Evolutionary conservation across 805 yeast species (phyloP), one percentile per base, ranked within the genome.

Genomic region (Cyberlindnera subsufficiens): DNA sequence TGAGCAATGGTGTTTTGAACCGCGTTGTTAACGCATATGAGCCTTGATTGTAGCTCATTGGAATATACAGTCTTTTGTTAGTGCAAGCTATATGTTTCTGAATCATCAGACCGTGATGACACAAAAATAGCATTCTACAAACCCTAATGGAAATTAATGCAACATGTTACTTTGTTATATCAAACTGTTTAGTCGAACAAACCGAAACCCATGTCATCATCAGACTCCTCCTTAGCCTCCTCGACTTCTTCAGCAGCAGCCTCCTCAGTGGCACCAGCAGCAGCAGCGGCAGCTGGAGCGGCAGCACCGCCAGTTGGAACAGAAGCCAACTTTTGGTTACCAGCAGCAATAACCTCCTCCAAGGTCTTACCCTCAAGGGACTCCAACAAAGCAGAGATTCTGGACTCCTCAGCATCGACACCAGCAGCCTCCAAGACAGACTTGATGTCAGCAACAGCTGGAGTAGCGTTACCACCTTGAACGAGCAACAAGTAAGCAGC

Each of bases 181-280:
- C 35, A 35, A 18, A 36, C 27, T 6, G 46, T 56, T 69, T 86
- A 86, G 75, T 86, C 95, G 80, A 87, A 87, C 71, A 87, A 81
- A 73, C 90, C 91, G 86, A 84, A 81, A 66, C 96, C 96, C 95
- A 88, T 86, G 73, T 86, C 96, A 51, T 78, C 75, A 51, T 78
- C 75, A 65, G 73, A 74, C 59, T 64, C 71, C 55, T 66, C 78
- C 56, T 73, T 71, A 53, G 68, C 74, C 61, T 67, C 80, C 51
- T 59, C 51, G 52, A 60, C 77, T 54, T 67, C 87, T 58, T 71
- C 82, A 54, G 66, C 81, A 55, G 68, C 83, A 50, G 68, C 80
- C 37, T 56, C 81, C 44, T 60, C 84, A 45, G 65, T 78, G 48
- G 67, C 79, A 54, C 70, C 78, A 52, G 70, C 75, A 58, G 72